Evolutionary conservation across 805 yeast species (phyloP).

Genomic region (Candida chilensis): DNA sequence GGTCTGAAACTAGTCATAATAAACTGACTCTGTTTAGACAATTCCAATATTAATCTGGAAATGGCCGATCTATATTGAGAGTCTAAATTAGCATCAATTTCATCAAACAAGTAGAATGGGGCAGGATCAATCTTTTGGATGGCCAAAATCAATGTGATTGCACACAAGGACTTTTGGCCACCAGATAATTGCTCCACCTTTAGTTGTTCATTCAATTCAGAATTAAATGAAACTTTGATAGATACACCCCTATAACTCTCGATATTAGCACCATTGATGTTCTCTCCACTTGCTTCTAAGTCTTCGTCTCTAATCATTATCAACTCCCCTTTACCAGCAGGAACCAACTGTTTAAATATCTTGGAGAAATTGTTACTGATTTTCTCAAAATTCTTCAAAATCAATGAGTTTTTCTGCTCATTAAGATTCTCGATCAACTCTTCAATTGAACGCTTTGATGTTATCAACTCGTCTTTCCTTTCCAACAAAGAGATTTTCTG

Average conservation of each 20-base stretch:
- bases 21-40: constrained; percentile 61
- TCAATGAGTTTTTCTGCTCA: constrained; percentile 75
- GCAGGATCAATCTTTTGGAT: constrained; percentile 95
- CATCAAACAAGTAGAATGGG: constrained; percentile 93
- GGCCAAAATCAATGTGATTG: constrained; percentile 87
- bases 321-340: constrained; percentile 70
- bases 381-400: constrained; percentile 65
- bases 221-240: constrained; percentile 82
- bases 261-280: constrained; percentile 13
- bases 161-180: constrained; percentile 96
- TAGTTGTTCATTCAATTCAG: constrained; percentile 76
- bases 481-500: constrained; percentile 59
- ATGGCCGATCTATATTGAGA: constrained; percentile 86
- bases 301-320: constrained; percentile 42
- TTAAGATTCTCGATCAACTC: constrained; percentile 61
- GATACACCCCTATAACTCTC: constrained; percentile 75
- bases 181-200: constrained; percentile 90
- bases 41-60: constrained; percentile 59
- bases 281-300: constrained; percentile 8
- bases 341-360: constrained; percentile 76
- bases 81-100: constrained; percentile 93
- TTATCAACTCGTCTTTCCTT: constrained; percentile 61
- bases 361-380: constrained; percentile 67
- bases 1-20: constrained; percentile 95
- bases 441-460: constrained; percentile 66